Evolutionary conservation across 2,329 filamentous ascomycete species (phyloP).

Genomic region (Trichocomaceae sp.): DNA sequence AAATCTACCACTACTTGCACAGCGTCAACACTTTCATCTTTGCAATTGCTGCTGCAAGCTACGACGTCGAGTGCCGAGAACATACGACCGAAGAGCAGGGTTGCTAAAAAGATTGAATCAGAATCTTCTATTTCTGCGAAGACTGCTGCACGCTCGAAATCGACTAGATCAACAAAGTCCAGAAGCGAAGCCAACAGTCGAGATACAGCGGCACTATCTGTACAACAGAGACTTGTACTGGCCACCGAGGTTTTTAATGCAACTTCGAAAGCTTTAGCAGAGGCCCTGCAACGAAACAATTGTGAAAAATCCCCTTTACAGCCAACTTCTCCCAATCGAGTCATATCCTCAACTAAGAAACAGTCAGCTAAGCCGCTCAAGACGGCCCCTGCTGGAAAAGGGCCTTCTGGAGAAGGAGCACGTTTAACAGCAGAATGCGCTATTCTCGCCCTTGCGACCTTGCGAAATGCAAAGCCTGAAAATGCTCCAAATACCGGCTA

Average conservation of each 20-base stretch:
- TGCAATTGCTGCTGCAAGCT: constrained; percentile 34
- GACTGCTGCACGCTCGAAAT: constrained; percentile 21
- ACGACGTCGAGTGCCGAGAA: constrained; percentile 19
- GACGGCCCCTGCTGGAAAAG: constrained; percentile 4
- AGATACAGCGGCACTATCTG: constrained; percentile 25
- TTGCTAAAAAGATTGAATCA: constrained; percentile 17
- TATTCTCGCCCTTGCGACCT: constrained; percentile 31
- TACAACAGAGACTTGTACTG: constrained; percentile 35
- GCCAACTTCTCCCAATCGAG: constrained; percentile 26
- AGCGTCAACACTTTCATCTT: constrained; percentile 32
- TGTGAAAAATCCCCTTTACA: constrained; percentile 20
- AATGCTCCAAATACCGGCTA: constrained; percentile 17
- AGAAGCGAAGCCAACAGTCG: constrained; percentile 19
- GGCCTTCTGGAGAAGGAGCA: constrained; percentile 21
- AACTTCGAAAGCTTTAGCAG: constrained; percentile 38
- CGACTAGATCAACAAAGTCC: constrained; percentile 21
- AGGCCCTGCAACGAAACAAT: constrained; percentile 27
- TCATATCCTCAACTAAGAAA: constrained; percentile 20
- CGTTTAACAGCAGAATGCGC: constrained; percentile 35
- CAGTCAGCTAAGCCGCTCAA: constrained; percentile 8
- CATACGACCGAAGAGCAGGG: not conserved
- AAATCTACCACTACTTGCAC: constrained; percentile 51
- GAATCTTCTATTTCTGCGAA: constrained; percentile 21
- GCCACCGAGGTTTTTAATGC: constrained; percentile 43
- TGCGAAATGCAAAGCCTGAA: constrained; percentile 31